Percentiles rank a stretch among this genome's conserved stretches.
Evolutionary conservation across 768 basidiomycete species (phyloP).

Genomic region (Mycena indigotica): DNA sequence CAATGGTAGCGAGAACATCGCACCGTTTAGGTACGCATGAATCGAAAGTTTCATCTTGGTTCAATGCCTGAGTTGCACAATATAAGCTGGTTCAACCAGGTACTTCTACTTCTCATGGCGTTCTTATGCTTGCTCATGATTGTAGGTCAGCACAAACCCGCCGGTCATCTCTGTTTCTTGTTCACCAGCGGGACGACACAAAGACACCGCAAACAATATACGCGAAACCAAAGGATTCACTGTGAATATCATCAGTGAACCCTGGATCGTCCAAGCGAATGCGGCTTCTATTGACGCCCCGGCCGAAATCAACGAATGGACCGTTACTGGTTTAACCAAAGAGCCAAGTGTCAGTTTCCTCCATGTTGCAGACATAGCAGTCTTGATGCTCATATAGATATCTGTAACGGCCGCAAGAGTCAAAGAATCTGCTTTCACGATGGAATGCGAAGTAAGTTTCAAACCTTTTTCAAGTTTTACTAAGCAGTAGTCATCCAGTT

Average conservation of each 20-base stretch:
- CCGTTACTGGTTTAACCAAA: slow-evolving; percentile 59
- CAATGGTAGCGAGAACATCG: slow-evolving; percentile 58
- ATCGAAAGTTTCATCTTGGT: too few relatives aligned
- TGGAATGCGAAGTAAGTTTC: slow-evolving; percentile 57
- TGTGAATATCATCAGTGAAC: slow-evolving; percentile 75
- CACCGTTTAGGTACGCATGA: slow-evolving; percentile 57
- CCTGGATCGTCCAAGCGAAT: slow-evolving; percentile 63
- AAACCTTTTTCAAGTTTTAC: background rate
- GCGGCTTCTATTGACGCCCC: slow-evolving; percentile 55
- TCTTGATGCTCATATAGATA: slow-evolving; percentile 30
- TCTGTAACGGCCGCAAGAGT: slow-evolving; percentile 57
- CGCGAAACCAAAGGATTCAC: slow-evolving; percentile 63
- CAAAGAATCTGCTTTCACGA: slow-evolving; percentile 62
- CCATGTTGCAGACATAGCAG: slow-evolving; percentile 1
- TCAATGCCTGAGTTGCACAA: too few relatives aligned
- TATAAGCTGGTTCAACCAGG: slow-evolving; percentile 52
- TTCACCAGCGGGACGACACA: slow-evolving; percentile 32
- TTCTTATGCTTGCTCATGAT: background rate
- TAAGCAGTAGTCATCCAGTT: slow-evolving; percentile 41
- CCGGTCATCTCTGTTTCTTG: slow-evolving; percentile 61
- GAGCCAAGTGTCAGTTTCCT: slow-evolving; percentile 41
- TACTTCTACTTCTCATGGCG: slow-evolving; percentile 7
- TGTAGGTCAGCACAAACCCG: slow-evolving; percentile 57
- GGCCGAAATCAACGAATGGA: slow-evolving; percentile 58
- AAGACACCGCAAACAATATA: slow-evolving; percentile 72